A percentile compares a stretch with the other conserved stretches of the same genome.
Evolutionary conservation across 108 stramenopile species (phyloP).

Genomic region (Licmophora abbreviata): DNA sequence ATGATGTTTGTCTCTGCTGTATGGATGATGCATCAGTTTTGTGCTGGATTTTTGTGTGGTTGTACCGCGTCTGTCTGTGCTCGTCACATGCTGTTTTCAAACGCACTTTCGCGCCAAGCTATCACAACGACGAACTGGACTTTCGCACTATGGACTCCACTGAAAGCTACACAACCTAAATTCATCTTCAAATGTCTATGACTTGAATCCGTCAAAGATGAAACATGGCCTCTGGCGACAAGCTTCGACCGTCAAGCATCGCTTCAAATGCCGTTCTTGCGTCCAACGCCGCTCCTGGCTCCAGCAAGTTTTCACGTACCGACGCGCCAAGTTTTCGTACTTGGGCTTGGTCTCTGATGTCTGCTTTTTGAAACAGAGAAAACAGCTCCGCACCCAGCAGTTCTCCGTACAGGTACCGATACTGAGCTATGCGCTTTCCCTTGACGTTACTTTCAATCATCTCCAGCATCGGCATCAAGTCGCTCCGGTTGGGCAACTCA

Average conservation of each 20-base stretch:
- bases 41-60: no score
- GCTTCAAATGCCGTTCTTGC: neutral
- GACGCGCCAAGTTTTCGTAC: neutral
- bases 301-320: neutral
- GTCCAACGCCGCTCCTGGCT: neutral
- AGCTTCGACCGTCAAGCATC: neutral
- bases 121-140: no score
- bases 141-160: no score
- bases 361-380: neutral
- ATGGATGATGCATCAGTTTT: no score
- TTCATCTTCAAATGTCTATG: no score
- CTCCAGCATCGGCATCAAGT: slow-evolving; percentile 2
- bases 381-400: slow-evolving; percentile 10
- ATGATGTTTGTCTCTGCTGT: no score
- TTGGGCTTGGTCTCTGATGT: neutral
- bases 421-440: neutral
- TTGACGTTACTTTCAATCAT: neutral
- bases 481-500: neutral
- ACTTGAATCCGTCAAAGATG: no score
- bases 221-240: neutral
- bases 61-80: no score
- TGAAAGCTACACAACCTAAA: no score
- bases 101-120: no score
- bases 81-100: no score
- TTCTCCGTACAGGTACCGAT: slow-evolving; percentile 5